Conservation (phyloP, 2,329 filamentous ascomycete species). For the Hirsutella minnesotensis region DNA sequence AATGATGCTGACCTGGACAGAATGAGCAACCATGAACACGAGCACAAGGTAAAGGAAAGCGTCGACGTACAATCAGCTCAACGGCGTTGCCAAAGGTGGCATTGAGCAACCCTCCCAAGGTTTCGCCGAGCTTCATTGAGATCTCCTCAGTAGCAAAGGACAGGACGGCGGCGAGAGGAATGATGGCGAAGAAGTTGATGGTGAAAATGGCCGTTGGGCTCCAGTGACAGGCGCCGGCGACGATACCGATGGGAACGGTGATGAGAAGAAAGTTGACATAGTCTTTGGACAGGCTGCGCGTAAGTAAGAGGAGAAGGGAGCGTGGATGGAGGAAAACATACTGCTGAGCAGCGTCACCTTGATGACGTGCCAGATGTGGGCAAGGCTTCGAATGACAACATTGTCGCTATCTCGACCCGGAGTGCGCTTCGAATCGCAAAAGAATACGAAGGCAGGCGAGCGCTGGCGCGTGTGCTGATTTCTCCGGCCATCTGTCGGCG, state of each 20-base stretch:
- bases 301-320: neutral
- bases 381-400: constrained; percentile 29
- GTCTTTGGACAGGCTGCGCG: constrained; percentile 21
- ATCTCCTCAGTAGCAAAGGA: constrained; percentile 73
- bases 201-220: constrained; percentile 57
- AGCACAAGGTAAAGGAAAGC: too few species aligned
- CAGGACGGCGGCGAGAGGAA: constrained; percentile 61
- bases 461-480: constrained; percentile 10
- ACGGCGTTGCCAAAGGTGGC: constrained; percentile 73
- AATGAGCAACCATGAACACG: constrained; percentile 5
- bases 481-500: constrained; percentile 6
- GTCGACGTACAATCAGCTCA: constrained; percentile 53
- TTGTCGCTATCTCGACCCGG: constrained; percentile 40
- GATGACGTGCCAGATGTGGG: constrained; percentile 40
- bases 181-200: constrained; percentile 72
- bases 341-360: constrained; percentile 49
- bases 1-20: constrained; percentile 73
- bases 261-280: constrained; percentile 61
- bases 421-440: constrained; percentile 37
- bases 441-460: constrained; percentile 23
- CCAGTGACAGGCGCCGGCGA: constrained; percentile 51
- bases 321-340: constrained; percentile 22
- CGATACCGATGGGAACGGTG: constrained; percentile 61
- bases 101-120: constrained; percentile 61
- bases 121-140: constrained; percentile 58